These are phyloP conservation scores for Cymbopogon flexuosus DNA, from an alignment of 202 grass and related monocot species.

Conservation along the genomic window DNA sequence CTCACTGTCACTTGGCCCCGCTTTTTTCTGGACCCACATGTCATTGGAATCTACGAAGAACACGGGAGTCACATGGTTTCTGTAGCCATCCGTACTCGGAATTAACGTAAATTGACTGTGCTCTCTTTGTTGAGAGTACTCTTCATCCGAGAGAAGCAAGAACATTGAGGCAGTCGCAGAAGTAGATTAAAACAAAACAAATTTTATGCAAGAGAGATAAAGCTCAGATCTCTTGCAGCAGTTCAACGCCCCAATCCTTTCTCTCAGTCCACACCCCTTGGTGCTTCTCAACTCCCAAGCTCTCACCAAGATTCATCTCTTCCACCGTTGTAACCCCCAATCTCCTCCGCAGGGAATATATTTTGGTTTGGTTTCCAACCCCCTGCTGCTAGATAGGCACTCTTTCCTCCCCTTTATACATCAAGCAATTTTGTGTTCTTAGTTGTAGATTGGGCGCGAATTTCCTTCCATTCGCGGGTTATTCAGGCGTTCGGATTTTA, in stretches of 20 bases:
- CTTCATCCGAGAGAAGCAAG: constrained; percentile 7
- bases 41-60: not conserved
- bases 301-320: constrained; percentile 20
- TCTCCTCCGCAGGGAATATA: not conserved
- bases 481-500: not conserved
- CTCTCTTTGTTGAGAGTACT: not conserved
- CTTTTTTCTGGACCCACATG: fast-evolving
- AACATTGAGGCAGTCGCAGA: not conserved
- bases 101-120: constrained; percentile 39
- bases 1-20: not conserved
- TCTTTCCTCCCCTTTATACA: not conserved
- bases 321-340: not conserved
- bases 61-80: not conserved
- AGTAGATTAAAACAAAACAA: not conserved
- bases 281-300: not conserved
- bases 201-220: not conserved
- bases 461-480: not conserved
- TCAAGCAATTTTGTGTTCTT: not conserved
- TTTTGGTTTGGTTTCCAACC: not conserved
- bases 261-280: not conserved
- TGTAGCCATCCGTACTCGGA: not conserved
- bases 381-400: not conserved
- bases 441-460: not conserved
- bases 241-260: not conserved
- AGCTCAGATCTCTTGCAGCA: constrained; percentile 24